Percentiles rank a stretch among this genome's conserved stretches.
phyloP scores from a whole-genome alignment of 2,329 filamentous ascomycete species.

The Annulohypoxylon truncatum region DNA sequence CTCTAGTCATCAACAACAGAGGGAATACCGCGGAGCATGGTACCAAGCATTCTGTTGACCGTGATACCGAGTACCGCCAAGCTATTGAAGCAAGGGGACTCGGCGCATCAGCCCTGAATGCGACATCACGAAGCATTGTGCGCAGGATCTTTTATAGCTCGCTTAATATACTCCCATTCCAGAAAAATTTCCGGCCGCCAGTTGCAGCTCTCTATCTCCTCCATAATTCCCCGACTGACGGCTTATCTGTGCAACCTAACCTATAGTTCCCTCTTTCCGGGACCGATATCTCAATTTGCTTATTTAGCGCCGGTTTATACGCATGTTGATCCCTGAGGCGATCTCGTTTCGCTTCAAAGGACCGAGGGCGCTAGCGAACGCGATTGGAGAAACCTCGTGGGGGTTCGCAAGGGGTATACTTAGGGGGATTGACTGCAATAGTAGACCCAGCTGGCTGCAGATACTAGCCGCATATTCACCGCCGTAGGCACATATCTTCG shows the following conservation, averaged over 20 bases:
- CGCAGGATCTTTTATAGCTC: background rate
- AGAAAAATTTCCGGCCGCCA: background rate
- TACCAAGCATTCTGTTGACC: background rate
- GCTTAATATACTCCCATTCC: background rate
- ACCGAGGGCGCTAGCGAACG: background rate
- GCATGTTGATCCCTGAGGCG: constrained; percentile 11
- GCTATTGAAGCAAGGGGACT: background rate
- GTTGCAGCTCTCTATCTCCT: background rate
- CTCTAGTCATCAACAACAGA: background rate
- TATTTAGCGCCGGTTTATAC: background rate
- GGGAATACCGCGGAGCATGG: background rate
- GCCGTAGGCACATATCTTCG: background rate
- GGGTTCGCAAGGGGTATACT: constrained; percentile 7
- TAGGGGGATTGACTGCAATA: background rate
- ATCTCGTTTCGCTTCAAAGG: constrained; percentile 4
- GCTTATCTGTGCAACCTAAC: constrained; percentile 4
- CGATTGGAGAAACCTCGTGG: constrained; percentile 17
- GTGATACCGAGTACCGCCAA: background rate
- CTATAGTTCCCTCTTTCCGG: constrained; percentile 13
- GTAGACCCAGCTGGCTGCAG: constrained; percentile 5
- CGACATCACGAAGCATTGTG: background rate
- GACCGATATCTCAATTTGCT: constrained; percentile 3
- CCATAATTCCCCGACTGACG: background rate
- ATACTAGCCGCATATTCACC: constrained; percentile 15
- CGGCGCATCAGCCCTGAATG: constrained; percentile 1